Percentiles rank a stretch among this genome's conserved stretches.
These are phyloP conservation scores for Tulasnella sp. DNA, from an alignment of 768 basidiomycete genomes.

Conservation along the genomic window DNA sequence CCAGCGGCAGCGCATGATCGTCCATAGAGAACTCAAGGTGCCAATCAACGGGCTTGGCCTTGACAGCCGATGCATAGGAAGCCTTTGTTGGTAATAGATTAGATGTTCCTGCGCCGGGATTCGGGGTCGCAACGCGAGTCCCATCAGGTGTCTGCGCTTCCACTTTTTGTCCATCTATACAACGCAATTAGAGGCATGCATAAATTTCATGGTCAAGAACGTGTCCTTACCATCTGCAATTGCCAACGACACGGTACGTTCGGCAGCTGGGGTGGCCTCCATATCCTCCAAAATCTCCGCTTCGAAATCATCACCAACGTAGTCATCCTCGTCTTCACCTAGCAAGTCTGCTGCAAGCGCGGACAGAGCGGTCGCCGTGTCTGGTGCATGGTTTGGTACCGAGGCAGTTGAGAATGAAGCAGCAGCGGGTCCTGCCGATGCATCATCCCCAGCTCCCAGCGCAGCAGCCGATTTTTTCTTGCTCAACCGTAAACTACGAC, in stretches of 20 bases:
- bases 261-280: slow-evolving; percentile 53
- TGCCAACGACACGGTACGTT: slow-evolving; percentile 79
- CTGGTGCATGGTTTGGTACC: slow-evolving; percentile 12
- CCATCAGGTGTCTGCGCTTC: slow-evolving; percentile 97
- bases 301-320: slow-evolving; percentile 68
- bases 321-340: slow-evolving; percentile 61
- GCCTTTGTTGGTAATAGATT: slow-evolving; percentile 21
- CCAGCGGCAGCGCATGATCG: slow-evolving; percentile 70
- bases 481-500: slow-evolving; percentile 76
- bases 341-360: slow-evolving; percentile 8
- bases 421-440: slow-evolving; percentile 16
- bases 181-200: background rate
- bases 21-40: slow-evolving; percentile 95
- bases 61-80: slow-evolving; percentile 92
- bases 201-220: no score
- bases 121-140: slow-evolving; percentile 85
- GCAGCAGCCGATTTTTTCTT: slow-evolving; percentile 36
- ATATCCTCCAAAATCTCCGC: slow-evolving; percentile 59
- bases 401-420: slow-evolving; percentile 19
- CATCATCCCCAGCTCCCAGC: slow-evolving; percentile 29
- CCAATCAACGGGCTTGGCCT: slow-evolving; percentile 89
- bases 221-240: slow-evolving; percentile 55
- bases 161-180: slow-evolving; percentile 76
- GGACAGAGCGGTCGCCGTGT: slow-evolving; percentile 13
- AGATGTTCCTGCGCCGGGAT: slow-evolving; percentile 28